phyloP scores from a whole-genome alignment of 2,329 filamentous ascomycete species.

The Calonectria henricotiae region DNA sequence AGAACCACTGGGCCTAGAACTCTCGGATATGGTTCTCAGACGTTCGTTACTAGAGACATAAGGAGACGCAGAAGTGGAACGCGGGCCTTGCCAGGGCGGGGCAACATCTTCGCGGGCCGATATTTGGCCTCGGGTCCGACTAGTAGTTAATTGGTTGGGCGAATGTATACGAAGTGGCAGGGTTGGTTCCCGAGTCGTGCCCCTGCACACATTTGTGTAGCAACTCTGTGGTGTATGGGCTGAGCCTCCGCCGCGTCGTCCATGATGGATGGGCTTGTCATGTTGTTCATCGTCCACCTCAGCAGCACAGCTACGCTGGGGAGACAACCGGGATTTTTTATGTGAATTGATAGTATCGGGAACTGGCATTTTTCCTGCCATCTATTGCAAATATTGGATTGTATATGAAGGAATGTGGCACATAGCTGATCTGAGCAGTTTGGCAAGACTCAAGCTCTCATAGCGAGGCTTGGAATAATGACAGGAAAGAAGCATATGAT shows the following conservation, averaged over 20 bases:
- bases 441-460: not conserved
- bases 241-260: not conserved
- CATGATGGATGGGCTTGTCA: not conserved
- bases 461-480: no score
- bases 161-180: not conserved
- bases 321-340: not conserved
- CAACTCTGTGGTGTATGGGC: not conserved
- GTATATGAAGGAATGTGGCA: not conserved
- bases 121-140: not conserved
- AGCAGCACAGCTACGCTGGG: not conserved
- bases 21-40: not conserved
- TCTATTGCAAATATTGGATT: not conserved
- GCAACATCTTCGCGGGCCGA: not conserved
- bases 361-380: conserved; percentile 1
- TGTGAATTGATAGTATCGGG: not conserved
- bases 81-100: not conserved
- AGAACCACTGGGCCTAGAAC: not conserved
- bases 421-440: not conserved
- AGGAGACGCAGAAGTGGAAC: not conserved
- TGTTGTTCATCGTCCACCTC: not conserved
- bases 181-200: not conserved
- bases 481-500: not conserved
- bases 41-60: not conserved
- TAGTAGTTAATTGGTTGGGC: not conserved
- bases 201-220: not conserved